Evolutionary conservation across 2,329 filamentous ascomycete species (phyloP), one percentile per base, ranked within the genome.

Genomic region (Xylariaceae sp.): DNA sequence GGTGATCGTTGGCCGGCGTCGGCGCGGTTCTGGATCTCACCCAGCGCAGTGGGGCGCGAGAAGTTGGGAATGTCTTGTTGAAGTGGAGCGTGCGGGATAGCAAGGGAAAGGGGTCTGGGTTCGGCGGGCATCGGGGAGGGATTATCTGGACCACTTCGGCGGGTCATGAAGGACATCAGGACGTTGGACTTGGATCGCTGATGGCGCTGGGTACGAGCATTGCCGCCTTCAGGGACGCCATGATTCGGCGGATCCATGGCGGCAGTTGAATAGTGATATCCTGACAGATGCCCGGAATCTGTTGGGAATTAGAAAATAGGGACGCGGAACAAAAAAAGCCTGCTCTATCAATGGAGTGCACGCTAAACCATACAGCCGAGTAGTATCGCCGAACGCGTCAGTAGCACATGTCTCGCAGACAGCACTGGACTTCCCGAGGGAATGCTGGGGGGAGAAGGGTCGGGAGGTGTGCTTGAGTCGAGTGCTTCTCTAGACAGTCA

Each of bases 11-110:
- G 58, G 30, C 64, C 56, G 37, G 61, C 60, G 42, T 67, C 68
- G 15, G 69, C 58, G 58, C 80, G 78, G 69, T 85, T 86, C 59
- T 82, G 81, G 49, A 85, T 77, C 69, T 86, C 84, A 53, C 78
- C 78, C 13, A 86, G 74, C 56, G 82, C 79, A 39, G 77, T 71
- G 4, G 77, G 73, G 55, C 77, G 74, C 42, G 72, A 72, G 68
- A 71, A 76, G 60, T 71, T 74, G 62, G 72, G 67, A 56, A 73
- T 73, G 37, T 71, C 69, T 53, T 64, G 65, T 56, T 57, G 71
- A 58, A 67, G 64, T 62, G 68, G 54, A 55, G 64, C 51, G 56
- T 63, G 60, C 49, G 64, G 53, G 59, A 65, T 59, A 4, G 59
- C 58, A 30, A 64, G 69, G 64, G 66, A 70, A 56, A 59, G 62